Base-by-base conservation (phyloP, 1,284 basidiomycete genomes). In the Neolentinus lepideus region DNA sequence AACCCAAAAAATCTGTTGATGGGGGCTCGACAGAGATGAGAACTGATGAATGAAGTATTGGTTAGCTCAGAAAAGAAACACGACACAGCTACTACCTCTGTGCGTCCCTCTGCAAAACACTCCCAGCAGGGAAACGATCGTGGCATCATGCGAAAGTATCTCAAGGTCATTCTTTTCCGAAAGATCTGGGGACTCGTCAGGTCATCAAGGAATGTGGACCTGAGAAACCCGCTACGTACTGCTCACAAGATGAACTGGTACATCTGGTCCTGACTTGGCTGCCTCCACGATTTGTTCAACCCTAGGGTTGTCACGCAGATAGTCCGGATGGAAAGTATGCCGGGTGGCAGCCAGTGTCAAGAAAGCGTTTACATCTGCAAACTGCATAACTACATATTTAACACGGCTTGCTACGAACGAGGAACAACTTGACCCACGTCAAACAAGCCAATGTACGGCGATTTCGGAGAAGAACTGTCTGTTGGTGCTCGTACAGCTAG, bases 111-210 rank as follows among this genome's bases (percentile, higher is more conserved):
- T 75, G 21, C 85, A 78, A 62, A 91, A 90, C 2, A 84, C 66
- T 52, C 77, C 75, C 4, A 91, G 71, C 1, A 91, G 70, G 2
- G 81, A 79, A 6, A 89, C 67, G 33, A 88, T 63, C 1, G 77
- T 83, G 2, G 86, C 83, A 51, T 84, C 77, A 57, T 85, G 70
- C 0, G 83, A 75, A 8, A 90, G 67, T 26, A 73, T 74, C 55
- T 86, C 77, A 19, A 90, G 73, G 9, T 85, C 84, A 58, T 91
- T 90, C 74, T 91, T 91, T 68, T 89, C 85, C 9, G 88, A 90
- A 45, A 90, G 72, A 66, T 91, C 88, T 90, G 48, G 48, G 10
- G 19, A 25, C n/a, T 25, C 10, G 43, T 16, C 19, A 21, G 6
- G 16, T 46, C 54, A 54, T 19, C 2, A 22, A 22, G 9, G 48